A percentile compares a stretch with the other conserved stretches of the same genome.
phyloP scores from a whole-genome alignment of 345 rosid species.

The Nasturtium officinale region DNA sequence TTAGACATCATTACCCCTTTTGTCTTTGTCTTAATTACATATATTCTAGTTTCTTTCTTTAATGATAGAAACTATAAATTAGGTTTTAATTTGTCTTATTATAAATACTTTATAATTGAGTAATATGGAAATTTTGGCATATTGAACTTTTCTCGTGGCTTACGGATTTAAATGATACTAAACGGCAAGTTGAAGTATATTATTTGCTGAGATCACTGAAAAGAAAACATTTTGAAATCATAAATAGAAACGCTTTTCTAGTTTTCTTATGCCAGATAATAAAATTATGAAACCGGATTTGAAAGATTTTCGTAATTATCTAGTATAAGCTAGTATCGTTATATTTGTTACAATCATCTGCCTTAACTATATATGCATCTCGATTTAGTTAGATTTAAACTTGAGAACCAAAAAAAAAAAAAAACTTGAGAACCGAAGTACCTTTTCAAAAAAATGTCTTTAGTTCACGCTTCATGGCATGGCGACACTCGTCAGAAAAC shows the following conservation, averaged over 20 bases:
- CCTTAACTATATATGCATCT: background rate
- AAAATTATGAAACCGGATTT: background rate
- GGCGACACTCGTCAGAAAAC: conserved; percentile 21
- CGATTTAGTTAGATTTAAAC: background rate
- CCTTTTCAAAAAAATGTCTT: background rate
- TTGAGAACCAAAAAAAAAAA: conserved; percentile 1
- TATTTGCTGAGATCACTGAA: conserved; percentile 15
- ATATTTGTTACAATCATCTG: background rate
- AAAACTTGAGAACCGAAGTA: background rate
- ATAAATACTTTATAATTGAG: conserved; percentile 6
- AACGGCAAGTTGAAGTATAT: conserved; percentile 29
- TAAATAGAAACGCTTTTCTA: background rate
- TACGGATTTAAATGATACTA: conserved; percentile 30
- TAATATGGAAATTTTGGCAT: background rate
- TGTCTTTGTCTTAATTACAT: conserved; percentile 20
- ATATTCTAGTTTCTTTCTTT: conserved; percentile 29
- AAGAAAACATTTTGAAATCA: background rate
- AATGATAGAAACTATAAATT: conserved; percentile 22
- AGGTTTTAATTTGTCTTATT: conserved; percentile 37
- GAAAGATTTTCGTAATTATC: background rate
- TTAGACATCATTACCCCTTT: conserved; percentile 35
- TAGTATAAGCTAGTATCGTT: background rate
- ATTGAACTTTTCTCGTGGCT: conserved; percentile 30
- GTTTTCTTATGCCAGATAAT: background rate
- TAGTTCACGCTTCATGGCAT: conserved; percentile 6